Evolutionary conservation across 768 basidiomycete genomes (phyloP), one percentile per base, ranked within the genome.

Genomic region (Mycena olivaceomarginata): DNA sequence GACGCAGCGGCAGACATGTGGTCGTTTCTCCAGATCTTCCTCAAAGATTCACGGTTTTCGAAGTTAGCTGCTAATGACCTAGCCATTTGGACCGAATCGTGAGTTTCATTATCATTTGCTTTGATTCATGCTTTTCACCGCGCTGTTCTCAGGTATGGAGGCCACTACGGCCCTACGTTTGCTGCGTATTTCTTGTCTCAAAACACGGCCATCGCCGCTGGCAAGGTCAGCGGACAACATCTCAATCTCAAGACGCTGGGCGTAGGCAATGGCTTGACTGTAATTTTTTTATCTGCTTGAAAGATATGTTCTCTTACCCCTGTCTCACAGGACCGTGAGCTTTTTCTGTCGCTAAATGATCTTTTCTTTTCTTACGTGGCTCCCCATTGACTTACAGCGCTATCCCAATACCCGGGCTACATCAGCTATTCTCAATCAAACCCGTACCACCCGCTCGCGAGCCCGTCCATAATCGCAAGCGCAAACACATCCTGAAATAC

Each of bases 121-220:
- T 22, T 65, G 37, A 41, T 60, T 22, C 31, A 18, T 40, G 1
- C 25, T 41, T 65, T 22, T n/a, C 22, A 57, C 37, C n/a, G 22
- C 16, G n/a, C 6, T 59, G 64, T 2, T 63, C 12, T 8, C 75
- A 93, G 93, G 51, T 94, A 93, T 78, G 94, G 94, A 48, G 93
- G 94, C 2, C 94, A 94, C 79, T 94, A 93, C 81, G 94, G 91
- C 5, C 94, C 94, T 1, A 88, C 90, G 53, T 94, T 94, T 78
- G 93, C 93, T 71, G 89, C 92, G 79, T 89, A 92, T 77, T 91
- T 94, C 87, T 84, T 93, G 5, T 80, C 88, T 11, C 92, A 93
- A 81, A 93, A 94, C 72, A 84, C 88, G 37, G 91, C 88, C 20
- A 93, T 94, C 68, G 85, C 87, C 11, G 85, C 86, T 5, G 90